Percentiles rank a stretch among this genome's conserved stretches.
These are phyloP conservation scores for Crucihimalaya himalaica DNA, from an alignment of 345 rosid species.

Conservation along the genomic window DNA sequence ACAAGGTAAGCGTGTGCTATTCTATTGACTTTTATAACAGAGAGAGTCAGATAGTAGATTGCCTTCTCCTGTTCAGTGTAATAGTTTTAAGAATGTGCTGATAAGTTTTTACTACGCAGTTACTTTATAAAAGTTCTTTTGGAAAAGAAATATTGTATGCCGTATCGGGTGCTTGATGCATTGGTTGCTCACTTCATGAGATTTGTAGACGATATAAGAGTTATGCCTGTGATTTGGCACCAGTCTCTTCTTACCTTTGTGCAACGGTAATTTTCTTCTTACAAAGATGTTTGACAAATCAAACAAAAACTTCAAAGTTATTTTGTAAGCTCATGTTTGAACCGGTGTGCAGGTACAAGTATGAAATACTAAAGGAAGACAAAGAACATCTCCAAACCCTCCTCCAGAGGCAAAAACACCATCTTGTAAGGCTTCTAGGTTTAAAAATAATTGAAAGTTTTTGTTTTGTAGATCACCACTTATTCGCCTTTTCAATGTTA, in stretches of 20 bases:
- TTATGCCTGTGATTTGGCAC: constrained; percentile 99
- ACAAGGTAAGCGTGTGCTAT: constrained; percentile 59
- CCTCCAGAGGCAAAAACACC: constrained; percentile 69
- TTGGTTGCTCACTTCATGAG: constrained; percentile 81
- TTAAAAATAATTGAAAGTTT: neutral
- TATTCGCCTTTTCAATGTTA: neutral
- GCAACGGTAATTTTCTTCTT: constrained; percentile 58
- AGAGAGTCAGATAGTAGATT: neutral
- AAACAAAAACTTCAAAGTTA: neutral
- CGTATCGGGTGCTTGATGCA: constrained; percentile 81
- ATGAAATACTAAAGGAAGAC: constrained; percentile 77
- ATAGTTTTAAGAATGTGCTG: neutral
- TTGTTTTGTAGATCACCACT: neutral
- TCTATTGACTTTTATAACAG: neutral
- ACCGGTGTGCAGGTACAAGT: constrained; percentile 68
- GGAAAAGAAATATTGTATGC: constrained; percentile 93
- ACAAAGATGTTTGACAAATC: neutral
- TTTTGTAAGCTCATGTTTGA: neutral
- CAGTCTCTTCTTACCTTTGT: constrained; percentile 92
- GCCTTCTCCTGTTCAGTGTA: neutral
- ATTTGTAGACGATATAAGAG: constrained; percentile 68
- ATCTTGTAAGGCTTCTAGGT: constrained; percentile 53
- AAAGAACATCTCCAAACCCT: constrained; percentile 69
- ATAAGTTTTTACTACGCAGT: constrained; percentile 49
- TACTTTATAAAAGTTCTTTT: constrained; percentile 85